These are phyloP conservation scores for Luzula sylvatica DNA, from an alignment of 176 grass and related monocot species.

Conservation along the genomic window DNA sequence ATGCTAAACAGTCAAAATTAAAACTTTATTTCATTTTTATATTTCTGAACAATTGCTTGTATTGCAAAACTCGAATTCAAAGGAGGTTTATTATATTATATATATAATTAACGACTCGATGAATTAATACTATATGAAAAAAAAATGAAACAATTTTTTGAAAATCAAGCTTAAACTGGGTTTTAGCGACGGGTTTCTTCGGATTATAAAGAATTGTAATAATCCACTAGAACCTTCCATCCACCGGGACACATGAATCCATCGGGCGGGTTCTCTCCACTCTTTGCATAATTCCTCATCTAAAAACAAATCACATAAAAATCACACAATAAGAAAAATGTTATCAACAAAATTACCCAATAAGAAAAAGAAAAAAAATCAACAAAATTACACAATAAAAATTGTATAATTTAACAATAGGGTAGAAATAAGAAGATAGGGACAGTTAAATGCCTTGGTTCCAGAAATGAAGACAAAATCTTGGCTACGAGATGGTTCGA, in stretches of 20 bases:
- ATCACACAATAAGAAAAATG: background rate
- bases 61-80: background rate
- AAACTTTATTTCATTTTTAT: slow-evolving; percentile 6
- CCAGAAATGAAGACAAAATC: slow-evolving; percentile 97
- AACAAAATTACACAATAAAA: background rate
- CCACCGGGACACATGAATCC: slow-evolving; percentile 94
- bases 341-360: background rate
- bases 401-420: background rate
- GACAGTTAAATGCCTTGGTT: slow-evolving; percentile 53
- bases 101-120: no score
- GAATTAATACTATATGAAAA: background rate
- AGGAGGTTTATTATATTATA: no score
- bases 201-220: slow-evolving; percentile 70
- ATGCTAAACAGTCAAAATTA: background rate
- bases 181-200: slow-evolving; percentile 33
- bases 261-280: slow-evolving; percentile 75
- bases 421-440: background rate
- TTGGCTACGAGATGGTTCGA: slow-evolving; percentile 76
- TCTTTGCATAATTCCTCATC: slow-evolving; percentile 89
- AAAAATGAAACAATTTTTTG: background rate
- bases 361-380: background rate
- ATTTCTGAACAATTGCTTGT: background rate
- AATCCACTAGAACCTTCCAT: slow-evolving; percentile 88
- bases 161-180: slow-evolving; percentile 8
- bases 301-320: slow-evolving; percentile 23